Conservation (phyloP, 176 grass and related monocot species). For the Elaeis guineensis region DNA sequence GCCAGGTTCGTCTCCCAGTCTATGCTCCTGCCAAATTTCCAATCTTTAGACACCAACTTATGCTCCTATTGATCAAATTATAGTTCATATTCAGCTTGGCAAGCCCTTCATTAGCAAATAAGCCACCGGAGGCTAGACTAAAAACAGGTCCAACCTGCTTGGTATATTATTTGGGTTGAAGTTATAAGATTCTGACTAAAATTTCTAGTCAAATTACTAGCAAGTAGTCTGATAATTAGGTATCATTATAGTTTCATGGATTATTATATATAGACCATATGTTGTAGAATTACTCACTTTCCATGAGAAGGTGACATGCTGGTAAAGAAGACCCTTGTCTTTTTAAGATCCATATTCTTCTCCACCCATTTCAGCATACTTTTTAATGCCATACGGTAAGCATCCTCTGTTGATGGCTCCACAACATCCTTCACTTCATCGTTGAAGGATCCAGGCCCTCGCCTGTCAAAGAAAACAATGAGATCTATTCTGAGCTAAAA, state of each 20-base stretch:
- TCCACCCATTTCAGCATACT: constrained; percentile 67
- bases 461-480: neutral
- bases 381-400: constrained; percentile 54
- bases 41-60: neutral
- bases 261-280: too few relatives aligned
- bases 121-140: too few relatives aligned
- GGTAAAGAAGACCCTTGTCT: constrained; percentile 71
- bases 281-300: constrained; percentile 31
- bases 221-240: too few relatives aligned
- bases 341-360: constrained; percentile 57
- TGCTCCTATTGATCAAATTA: neutral
- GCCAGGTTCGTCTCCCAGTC: constrained; percentile 49
- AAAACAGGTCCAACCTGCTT: too few relatives aligned
- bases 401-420: constrained; percentile 70
- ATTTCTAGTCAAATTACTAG: too few relatives aligned
- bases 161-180: too few relatives aligned
- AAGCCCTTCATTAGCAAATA: too few relatives aligned
- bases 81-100: too few relatives aligned
- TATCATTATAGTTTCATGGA: too few relatives aligned
- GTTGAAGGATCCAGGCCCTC: constrained; percentile 33
- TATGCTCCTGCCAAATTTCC: constrained; percentile 36
- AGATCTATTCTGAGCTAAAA: too few relatives aligned
- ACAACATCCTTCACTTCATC: constrained; percentile 21
- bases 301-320: constrained; percentile 77
- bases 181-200: too few relatives aligned